Conservation (phyloP, 1,284 basidiomycete species). For the Rhodotorula sp. region DNA sequence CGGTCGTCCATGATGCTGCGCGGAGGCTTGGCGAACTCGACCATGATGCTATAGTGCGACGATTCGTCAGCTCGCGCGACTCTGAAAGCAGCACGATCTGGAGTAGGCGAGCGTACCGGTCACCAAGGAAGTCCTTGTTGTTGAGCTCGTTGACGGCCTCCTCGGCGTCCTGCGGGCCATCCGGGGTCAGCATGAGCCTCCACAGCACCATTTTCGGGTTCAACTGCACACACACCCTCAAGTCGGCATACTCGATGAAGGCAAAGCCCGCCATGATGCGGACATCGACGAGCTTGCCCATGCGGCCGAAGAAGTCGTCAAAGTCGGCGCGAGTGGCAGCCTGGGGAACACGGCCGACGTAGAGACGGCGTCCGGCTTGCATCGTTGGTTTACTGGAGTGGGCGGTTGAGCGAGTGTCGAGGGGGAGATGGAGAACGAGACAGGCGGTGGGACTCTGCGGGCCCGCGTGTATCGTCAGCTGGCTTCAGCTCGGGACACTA, state of each 20-base stretch:
- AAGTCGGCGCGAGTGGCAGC: conserved; percentile 37
- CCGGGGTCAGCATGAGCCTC: too few relatives aligned
- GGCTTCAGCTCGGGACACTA: too few relatives aligned
- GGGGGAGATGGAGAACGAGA: too few relatives aligned
- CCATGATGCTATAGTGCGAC: conserved; percentile 39
- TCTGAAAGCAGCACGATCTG: conserved; percentile 4
- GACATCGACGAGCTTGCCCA: conserved; percentile 81
- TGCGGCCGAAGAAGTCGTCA: conserved; percentile 58
- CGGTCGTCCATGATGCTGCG: conserved; percentile 38
- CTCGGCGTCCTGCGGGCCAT: conserved; percentile 73
- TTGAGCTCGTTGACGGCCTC: conserved; percentile 82
- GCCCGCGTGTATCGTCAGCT: too few relatives aligned
- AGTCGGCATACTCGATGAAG: conserved; percentile 87
- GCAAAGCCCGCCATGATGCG: conserved; percentile 91
- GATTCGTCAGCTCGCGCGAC: neutral
- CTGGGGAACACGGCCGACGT: conserved; percentile 42
- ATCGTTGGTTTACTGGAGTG: too few relatives aligned
- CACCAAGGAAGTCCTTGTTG: conserved; percentile 81
- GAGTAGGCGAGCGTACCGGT: conserved; percentile 60
- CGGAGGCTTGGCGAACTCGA: conserved; percentile 45
- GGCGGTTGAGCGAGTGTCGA: too few relatives aligned
- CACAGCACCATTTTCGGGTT: neutral
- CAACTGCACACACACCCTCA: conserved; percentile 57
- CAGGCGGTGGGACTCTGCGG: too few relatives aligned
- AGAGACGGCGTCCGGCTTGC: conserved; percentile 38